phyloP scores from a whole-genome alignment of 371 early-diverging fungal species.

The Mortierella sp. region DNA sequence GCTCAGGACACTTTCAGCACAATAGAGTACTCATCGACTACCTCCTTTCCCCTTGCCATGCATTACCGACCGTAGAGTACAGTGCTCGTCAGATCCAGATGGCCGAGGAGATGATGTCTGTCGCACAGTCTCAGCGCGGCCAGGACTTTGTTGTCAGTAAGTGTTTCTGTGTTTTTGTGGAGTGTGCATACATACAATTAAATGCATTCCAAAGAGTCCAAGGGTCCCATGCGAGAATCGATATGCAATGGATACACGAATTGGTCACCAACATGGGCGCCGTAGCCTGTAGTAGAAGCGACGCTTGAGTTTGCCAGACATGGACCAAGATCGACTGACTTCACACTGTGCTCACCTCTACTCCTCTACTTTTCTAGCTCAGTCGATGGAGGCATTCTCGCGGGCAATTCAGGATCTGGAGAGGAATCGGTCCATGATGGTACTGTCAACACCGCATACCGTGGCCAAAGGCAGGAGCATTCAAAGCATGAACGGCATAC shows the following conservation, averaged over 20 bases:
- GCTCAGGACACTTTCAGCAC: neutral
- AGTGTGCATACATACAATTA: neutral
- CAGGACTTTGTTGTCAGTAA: conserved; percentile 74
- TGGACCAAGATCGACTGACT: neutral
- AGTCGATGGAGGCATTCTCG: conserved; percentile 69
- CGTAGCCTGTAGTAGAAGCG: neutral
- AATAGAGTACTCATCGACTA: neutral
- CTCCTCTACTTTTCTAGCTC: conserved; percentile 48
- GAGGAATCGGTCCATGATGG: conserved; percentile 73
- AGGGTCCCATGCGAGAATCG: neutral
- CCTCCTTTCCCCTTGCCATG: neutral
- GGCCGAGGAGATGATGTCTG: conserved; percentile 64
- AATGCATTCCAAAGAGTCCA: neutral
- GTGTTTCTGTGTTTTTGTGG: neutral
- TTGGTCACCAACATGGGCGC: neutral
- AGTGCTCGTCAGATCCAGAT: conserved; percentile 68
- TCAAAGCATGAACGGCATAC: neutral
- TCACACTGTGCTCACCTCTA: neutral
- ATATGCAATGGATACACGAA: neutral
- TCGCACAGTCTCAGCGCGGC: conserved; percentile 67
- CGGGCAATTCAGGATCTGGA: conserved; percentile 73
- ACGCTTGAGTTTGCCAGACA: neutral
- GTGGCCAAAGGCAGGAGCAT: neutral
- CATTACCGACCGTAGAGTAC: conserved; percentile 57
- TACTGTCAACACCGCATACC: conserved; percentile 27